Conservation (phyloP, 495 filamentous ascomycete genomes). For the Mycothermus thermophilus region DNA sequence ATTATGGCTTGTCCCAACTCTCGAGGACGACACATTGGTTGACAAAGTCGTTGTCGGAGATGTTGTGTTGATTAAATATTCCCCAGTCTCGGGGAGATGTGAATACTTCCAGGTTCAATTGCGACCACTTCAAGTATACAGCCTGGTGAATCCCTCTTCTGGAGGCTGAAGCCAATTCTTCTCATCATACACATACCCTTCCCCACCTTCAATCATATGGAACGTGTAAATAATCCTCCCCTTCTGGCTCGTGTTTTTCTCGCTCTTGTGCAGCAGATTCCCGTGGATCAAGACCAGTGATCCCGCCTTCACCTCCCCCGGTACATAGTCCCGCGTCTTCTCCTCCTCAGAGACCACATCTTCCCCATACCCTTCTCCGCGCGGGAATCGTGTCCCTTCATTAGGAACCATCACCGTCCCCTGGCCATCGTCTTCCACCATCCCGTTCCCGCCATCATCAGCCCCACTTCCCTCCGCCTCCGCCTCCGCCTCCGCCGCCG, state of each 20-base stretch:
- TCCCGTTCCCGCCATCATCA: too few relatives aligned
- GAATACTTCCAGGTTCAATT: not conserved
- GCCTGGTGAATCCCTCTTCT: conserved; percentile 55
- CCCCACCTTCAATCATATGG: conserved; percentile 77
- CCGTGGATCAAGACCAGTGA: conserved; percentile 89
- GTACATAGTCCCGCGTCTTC: conserved; percentile 44
- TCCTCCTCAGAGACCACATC: conserved; percentile 14
- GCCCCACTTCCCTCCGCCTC: too few relatives aligned
- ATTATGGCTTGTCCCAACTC: too few relatives aligned
- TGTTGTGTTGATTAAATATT: too few relatives aligned
- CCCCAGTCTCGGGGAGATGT: too few relatives aligned
- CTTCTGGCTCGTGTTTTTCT: conserved; percentile 69
- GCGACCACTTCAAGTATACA: conserved; percentile 25
- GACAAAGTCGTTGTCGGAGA: too few relatives aligned
- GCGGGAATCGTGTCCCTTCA: conserved; percentile 26
- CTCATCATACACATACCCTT: conserved; percentile 60
- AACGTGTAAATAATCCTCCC: conserved; percentile 96
- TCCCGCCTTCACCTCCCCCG: conserved; percentile 74
- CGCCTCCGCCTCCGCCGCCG: too few relatives aligned
- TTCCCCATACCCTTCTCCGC: conserved; percentile 28
- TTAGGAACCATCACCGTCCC: conserved; percentile 42
- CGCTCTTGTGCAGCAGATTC: conserved; percentile 91
- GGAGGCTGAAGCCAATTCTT: conserved; percentile 89
- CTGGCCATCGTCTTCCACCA: conserved; percentile 2
- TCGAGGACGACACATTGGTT: too few relatives aligned